A percentile compares a stretch with the other conserved stretches of the same genome.
phyloP scores from a whole-genome alignment of 495 filamentous ascomycete species.

The Talaromyces ruber region DNA sequence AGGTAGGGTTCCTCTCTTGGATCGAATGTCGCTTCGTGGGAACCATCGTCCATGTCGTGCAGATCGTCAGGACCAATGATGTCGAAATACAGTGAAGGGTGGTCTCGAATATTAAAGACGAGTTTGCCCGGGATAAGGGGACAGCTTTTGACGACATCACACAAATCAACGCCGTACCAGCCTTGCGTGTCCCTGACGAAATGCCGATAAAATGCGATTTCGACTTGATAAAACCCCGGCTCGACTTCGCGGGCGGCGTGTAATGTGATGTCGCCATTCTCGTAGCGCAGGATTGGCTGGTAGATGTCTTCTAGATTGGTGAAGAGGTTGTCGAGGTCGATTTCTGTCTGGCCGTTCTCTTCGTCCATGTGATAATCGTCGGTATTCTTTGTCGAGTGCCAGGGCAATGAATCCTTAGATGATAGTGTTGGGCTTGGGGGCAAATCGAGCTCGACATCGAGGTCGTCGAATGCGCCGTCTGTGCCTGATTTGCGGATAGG shows the following conservation, averaged over 20 bases:
- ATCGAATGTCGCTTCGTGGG: background rate
- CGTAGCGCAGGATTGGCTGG: background rate
- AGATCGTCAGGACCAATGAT: background rate
- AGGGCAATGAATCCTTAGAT: constrained; percentile 1
- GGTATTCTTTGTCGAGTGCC: background rate
- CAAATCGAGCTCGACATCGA: background rate
- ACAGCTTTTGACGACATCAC: background rate
- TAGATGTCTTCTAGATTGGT: background rate
- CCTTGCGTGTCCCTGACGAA: background rate
- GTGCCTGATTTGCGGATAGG: background rate
- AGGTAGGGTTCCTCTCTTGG: background rate
- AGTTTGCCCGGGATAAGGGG: background rate
- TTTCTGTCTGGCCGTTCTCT: background rate
- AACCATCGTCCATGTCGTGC: background rate
- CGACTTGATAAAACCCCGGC: background rate
- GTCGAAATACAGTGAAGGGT: background rate
- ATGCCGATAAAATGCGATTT: background rate
- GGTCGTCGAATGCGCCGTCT: background rate
- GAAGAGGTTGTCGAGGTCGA: background rate
- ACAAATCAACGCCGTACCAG: background rate
- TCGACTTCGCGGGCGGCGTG: background rate
- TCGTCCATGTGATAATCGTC: background rate
- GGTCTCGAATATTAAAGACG: background rate
- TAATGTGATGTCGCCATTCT: background rate
- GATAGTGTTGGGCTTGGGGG: constrained; percentile 5